phyloP scores from a whole-genome alignment of 352 stramenopile species.

The Thalassiosira pacifica region DNA sequence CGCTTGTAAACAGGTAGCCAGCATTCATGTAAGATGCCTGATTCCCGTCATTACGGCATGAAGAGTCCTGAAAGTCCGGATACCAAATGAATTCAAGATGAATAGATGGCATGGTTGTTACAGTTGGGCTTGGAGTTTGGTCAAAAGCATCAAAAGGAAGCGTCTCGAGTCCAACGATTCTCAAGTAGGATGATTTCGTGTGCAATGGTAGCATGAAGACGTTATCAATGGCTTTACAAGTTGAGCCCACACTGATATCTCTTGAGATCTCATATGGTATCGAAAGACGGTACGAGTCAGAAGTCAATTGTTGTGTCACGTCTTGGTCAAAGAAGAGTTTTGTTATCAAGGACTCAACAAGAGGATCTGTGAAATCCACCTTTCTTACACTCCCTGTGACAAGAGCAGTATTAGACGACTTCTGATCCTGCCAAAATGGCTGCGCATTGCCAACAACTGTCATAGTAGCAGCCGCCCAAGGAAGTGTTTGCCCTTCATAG shows the following conservation, averaged over 20 bases:
- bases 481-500: neutral
- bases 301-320: too few species aligned
- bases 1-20: neutral
- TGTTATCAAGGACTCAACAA: neutral
- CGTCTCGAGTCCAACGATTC: too few species aligned
- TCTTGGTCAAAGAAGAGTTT: constrained; percentile 30
- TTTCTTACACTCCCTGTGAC: neutral
- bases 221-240: too few species aligned
- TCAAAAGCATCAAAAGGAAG: too few species aligned
- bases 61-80: neutral
- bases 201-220: too few species aligned
- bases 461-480: neutral
- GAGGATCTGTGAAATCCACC: neutral
- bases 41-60: neutral
- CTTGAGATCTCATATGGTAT: too few species aligned
- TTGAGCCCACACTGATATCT: too few species aligned
- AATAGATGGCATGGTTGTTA: neutral
- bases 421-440: neutral
- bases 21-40: neutral
- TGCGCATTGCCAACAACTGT: constrained; percentile 3
- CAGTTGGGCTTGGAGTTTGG: neutral
- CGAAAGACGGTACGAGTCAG: too few species aligned
- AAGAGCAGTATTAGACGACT: constrained; percentile 8
- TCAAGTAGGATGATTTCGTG: too few species aligned
- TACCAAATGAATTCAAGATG: neutral